Percentiles rank a stretch among this genome's conserved stretches.
phyloP scores from a whole-genome alignment of 2,329 filamentous ascomycete genomes.

The Penicillium sp. region DNA sequence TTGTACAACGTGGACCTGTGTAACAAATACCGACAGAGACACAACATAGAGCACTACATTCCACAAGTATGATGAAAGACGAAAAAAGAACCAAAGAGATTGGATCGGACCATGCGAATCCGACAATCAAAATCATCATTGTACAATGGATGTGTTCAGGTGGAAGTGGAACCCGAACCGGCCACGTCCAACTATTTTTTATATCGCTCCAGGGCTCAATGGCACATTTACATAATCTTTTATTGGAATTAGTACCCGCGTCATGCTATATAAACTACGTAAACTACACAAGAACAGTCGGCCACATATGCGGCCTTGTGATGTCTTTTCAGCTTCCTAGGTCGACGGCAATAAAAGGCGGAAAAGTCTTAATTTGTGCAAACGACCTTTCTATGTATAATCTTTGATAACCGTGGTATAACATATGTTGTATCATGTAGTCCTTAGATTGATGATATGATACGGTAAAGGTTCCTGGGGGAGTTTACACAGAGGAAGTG shows the following conservation, averaged over 20 bases:
- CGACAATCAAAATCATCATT: neutral
- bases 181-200: constrained; percentile 1
- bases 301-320: too few species aligned
- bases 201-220: neutral
- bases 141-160: neutral
- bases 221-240: neutral
- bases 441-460: neutral
- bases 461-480: neutral
- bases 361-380: too few species aligned
- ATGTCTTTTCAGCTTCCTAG: too few species aligned
- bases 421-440: neutral
- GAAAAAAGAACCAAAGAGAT: neutral
- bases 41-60: neutral
- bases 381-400: too few species aligned
- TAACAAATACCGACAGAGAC: neutral
- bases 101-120: constrained; percentile 1
- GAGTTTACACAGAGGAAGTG: neutral
- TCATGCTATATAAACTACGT: neutral
- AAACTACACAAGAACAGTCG: too few species aligned
- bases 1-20: neutral
- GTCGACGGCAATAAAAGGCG: too few species aligned
- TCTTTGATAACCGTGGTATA: too few species aligned
- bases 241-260: neutral
- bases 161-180: neutral
- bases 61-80: neutral